A percentile compares a stretch with the other conserved stretches of the same genome.
Conservation (phyloP, 2,329 filamentous ascomycete genomes). For the Phaeosphaeria sp. region DNA sequence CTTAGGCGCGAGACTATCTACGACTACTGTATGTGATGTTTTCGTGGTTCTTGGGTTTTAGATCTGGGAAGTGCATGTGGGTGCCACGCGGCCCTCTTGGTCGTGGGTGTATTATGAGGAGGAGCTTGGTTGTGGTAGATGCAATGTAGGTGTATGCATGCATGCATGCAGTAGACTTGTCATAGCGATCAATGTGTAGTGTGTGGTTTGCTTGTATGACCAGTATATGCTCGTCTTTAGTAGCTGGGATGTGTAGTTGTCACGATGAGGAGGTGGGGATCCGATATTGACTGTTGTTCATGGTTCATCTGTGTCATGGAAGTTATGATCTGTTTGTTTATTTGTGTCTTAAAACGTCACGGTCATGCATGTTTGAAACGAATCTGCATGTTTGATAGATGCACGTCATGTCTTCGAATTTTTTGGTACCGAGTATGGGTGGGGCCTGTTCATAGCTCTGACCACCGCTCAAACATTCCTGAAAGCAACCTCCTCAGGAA, state of each 20-base stretch:
- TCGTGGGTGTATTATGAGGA: neutral
- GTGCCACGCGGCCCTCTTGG: neutral
- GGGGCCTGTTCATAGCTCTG: neutral
- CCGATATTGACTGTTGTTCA: neutral
- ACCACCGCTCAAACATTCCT: conserved; percentile 43
- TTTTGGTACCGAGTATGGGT: neutral
- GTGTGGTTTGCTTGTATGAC: neutral
- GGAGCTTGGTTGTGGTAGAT: neutral
- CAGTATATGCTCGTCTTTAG: neutral
- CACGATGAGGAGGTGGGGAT: neutral
- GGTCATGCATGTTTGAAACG: neutral
- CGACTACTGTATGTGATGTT: no score
- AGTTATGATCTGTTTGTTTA: neutral
- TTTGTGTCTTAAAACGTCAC: neutral
- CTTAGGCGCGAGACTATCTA: no score
- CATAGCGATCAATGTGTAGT: neutral
- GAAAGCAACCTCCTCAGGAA: conserved; percentile 86
- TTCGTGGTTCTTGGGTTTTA: no score
- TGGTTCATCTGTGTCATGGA: neutral
- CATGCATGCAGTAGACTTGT: neutral
- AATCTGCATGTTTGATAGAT: neutral
- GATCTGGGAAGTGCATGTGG: no score
- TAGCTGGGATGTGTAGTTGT: neutral
- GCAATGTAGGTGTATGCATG: neutral
- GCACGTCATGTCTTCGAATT: neutral